phyloP scores from a whole-genome alignment of 257 asterid species.

The Fraxinus cuspidata region DNA sequence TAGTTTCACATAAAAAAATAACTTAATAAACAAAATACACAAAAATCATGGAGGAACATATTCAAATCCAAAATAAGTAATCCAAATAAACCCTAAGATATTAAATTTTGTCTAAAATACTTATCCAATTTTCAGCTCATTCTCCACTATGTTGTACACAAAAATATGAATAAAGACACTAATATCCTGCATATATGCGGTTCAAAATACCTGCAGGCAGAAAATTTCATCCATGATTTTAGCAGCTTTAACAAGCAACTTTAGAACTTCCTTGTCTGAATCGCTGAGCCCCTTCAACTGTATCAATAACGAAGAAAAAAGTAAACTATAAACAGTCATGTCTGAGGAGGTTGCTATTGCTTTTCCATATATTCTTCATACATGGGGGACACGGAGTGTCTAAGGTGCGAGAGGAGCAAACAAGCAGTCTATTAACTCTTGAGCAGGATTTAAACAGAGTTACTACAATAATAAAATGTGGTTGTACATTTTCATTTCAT shows the following conservation, averaged over 20 bases:
- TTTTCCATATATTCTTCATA: constrained; percentile 1
- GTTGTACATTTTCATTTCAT: not conserved
- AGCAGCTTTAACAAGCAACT: constrained; percentile 72
- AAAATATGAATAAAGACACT: constrained; percentile 4
- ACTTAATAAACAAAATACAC: not conserved
- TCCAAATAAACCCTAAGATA: not conserved
- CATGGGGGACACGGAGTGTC: not conserved
- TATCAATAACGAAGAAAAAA: constrained; percentile 5
- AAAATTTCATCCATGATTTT: constrained; percentile 74
- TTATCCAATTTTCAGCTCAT: not conserved
- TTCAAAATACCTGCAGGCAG: constrained; percentile 58
- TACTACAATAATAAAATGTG: not conserved
- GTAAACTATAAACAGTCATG: constrained; percentile 6
- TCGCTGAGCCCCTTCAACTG: constrained; percentile 75
- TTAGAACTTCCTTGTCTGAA: constrained; percentile 71
- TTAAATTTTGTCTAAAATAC: not conserved
- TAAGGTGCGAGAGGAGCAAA: not conserved
- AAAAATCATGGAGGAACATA: not conserved
- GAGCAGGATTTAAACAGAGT: not conserved
- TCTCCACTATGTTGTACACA: not conserved
- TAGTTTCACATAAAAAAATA: not conserved
- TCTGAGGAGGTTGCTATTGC: constrained; percentile 31
- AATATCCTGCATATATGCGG: constrained; percentile 6
- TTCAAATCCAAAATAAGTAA: not conserved
- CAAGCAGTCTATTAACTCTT: not conserved